Evolutionary conservation across 768 basidiomycete genomes (phyloP).

Genomic region (Grammothele lineata): DNA sequence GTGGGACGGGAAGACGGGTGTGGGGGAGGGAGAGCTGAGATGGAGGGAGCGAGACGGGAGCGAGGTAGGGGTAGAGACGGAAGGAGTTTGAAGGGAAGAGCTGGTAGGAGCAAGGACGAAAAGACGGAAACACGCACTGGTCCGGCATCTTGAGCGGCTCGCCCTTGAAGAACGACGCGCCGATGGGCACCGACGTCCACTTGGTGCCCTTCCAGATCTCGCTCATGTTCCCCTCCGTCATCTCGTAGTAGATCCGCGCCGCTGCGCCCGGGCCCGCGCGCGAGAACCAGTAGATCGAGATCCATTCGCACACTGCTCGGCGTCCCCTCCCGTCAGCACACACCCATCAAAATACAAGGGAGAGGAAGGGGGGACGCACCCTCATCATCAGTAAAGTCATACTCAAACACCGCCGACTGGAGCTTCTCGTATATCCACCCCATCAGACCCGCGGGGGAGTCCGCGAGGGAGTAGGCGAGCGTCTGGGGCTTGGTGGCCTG

Average conservation of each 20-base stretch:
- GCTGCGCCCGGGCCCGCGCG: constrained; percentile 29
- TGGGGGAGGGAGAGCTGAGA: too few species aligned
- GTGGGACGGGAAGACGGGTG: not conserved
- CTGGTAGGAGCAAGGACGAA: too few species aligned
- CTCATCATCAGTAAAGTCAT: constrained; percentile 57
- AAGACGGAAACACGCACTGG: constrained; percentile 15
- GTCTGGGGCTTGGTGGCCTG: constrained; percentile 33
- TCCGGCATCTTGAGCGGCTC: constrained; percentile 20
- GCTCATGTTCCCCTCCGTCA: not conserved
- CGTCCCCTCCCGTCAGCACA: not conserved
- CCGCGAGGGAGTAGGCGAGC: constrained; percentile 46
- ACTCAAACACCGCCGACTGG: constrained; percentile 35
- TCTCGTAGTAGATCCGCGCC: constrained; percentile 30
- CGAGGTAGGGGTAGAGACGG: too few species aligned
- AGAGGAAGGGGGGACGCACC: constrained; percentile 24
- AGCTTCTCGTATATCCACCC: constrained; percentile 37
- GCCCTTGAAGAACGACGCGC: constrained; percentile 28
- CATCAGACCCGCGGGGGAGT: constrained; percentile 49
- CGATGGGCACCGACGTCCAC: constrained; percentile 22
- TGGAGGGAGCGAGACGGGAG: too few species aligned
- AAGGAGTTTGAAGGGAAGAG: too few species aligned
- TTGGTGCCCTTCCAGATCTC: not conserved
- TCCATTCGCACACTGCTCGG: constrained; percentile 31
- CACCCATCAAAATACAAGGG: not conserved
- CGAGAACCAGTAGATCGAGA: constrained; percentile 36